Evolutionary conservation across 768 basidiomycete genomes (phyloP).

Genomic region (Exidia glandulosa): DNA sequence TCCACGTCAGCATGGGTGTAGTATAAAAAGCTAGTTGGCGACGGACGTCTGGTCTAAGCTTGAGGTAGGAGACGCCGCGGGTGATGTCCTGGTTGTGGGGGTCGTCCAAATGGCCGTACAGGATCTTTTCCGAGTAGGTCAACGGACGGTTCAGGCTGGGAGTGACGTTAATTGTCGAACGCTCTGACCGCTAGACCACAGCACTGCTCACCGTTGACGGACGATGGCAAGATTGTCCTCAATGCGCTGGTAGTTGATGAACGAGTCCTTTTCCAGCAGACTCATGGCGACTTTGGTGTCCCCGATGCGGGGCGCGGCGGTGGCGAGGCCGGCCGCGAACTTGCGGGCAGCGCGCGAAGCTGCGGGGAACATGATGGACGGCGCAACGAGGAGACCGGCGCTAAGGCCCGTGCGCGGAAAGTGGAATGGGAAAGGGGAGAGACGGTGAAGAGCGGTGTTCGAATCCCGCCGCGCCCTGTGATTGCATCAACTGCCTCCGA

Average conservation of each 20-base stretch:
- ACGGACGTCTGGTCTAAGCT: conserved; percentile 92
- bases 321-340: conserved; percentile 62
- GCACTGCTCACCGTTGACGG: conserved; percentile 54
- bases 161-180: neutral
- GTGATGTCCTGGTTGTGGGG: conserved; percentile 82
- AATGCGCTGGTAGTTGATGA: conserved; percentile 93
- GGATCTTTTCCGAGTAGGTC: conserved; percentile 91
- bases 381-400: too few relatives aligned
- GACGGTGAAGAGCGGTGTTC: too few relatives aligned
- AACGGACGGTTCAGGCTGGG: conserved; percentile 75
- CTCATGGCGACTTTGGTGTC: conserved; percentile 89
- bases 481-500: too few relatives aligned
- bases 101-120: conserved; percentile 97
- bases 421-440: too few relatives aligned
- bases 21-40: neutral
- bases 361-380: neutral
- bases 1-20: neutral
- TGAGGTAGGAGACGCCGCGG: conserved; percentile 90
- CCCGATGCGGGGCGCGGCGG: conserved; percentile 67
- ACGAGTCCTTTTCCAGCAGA: conserved; percentile 67
- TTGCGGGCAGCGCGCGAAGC: neutral
- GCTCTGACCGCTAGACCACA: neutral
- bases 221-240: conserved; percentile 92
- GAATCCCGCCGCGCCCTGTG: too few relatives aligned
- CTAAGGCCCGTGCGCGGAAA: too few relatives aligned